Evolutionary conservation across 2,329 filamentous ascomycete species (phyloP).

Genomic region (Hymenoscyphus salicellus): DNA sequence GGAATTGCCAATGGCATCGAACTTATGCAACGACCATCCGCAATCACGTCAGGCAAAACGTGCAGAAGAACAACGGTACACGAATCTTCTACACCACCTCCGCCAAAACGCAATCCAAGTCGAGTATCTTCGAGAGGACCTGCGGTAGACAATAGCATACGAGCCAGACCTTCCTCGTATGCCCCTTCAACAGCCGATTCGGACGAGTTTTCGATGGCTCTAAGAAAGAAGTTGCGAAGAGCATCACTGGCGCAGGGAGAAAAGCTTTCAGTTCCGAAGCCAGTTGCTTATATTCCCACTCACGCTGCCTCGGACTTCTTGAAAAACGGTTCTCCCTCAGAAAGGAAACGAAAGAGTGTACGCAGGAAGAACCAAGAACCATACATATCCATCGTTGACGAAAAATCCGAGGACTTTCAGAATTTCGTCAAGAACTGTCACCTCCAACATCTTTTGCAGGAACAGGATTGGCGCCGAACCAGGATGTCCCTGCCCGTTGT

Average conservation of each 20-base stretch:
- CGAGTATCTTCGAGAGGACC: neutral
- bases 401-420: slow-evolving; percentile 5
- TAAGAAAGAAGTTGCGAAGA: neutral
- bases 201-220: neutral
- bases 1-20: neutral
- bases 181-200: neutral
- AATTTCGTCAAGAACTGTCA: slow-evolving; percentile 1
- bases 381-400: neutral
- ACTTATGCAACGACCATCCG: neutral
- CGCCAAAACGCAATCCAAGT: neutral
- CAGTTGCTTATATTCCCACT: slow-evolving; percentile 18
- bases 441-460: slow-evolving; percentile 3
- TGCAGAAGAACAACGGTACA: neutral
- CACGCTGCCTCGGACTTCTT: slow-evolving; percentile 19
- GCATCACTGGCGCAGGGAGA: neutral
- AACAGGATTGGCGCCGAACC: slow-evolving; percentile 7
- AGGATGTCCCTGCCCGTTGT: neutral
- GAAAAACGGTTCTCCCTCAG: neutral
- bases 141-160: neutral
- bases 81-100: neutral
- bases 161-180: neutral
- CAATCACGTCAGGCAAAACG: neutral
- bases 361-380: neutral
- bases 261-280: neutral
- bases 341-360: neutral